Conservation (phyloP, 2,329 filamentous ascomycete species). For the Colletotrichum simmondsii region DNA sequence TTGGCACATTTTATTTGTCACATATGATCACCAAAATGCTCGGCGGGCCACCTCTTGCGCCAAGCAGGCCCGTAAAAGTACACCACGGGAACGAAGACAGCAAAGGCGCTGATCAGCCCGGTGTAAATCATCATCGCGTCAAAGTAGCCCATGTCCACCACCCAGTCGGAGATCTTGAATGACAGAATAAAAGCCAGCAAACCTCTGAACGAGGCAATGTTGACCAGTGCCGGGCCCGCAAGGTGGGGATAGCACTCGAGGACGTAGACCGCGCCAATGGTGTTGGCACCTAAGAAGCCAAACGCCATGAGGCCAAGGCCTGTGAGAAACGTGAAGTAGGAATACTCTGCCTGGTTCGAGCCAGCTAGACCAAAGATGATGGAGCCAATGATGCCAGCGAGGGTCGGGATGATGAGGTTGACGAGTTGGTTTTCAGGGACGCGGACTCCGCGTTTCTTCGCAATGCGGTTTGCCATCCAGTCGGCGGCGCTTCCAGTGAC, state of each 20-base stretch:
- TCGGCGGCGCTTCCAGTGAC: constrained; percentile 44
- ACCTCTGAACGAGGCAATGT: constrained; percentile 45
- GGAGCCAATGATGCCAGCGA: constrained; percentile 40
- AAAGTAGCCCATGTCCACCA: constrained; percentile 41
- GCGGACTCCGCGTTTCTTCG: constrained; percentile 40
- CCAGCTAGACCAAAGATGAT: constrained; percentile 46
- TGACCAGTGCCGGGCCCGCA: constrained; percentile 43
- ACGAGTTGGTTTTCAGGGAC: constrained; percentile 46
- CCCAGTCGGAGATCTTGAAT: constrained; percentile 41
- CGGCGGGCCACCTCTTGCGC: constrained; percentile 23
- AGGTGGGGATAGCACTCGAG: constrained; percentile 45
- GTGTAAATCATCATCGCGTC: constrained; percentile 43
- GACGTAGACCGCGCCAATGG: constrained; percentile 44
- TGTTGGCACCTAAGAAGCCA: constrained; percentile 40
- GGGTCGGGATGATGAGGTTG: constrained; percentile 43
- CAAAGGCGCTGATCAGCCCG: constrained; percentile 43
- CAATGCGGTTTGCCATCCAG: constrained; percentile 40
- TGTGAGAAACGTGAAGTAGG: constrained; percentile 38
- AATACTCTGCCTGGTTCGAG: constrained; percentile 39
- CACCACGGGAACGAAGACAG: constrained; percentile 42
- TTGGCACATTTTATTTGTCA: constrained; percentile 17
- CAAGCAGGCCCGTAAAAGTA: constrained; percentile 35
- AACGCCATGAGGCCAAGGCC: constrained; percentile 42
- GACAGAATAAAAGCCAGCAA: constrained; percentile 42
- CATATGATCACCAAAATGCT: constrained; percentile 24